Conservation (phyloP, 225 moss, liverwort and hornwort genomes). For the Polytrichum formosum region DNA sequence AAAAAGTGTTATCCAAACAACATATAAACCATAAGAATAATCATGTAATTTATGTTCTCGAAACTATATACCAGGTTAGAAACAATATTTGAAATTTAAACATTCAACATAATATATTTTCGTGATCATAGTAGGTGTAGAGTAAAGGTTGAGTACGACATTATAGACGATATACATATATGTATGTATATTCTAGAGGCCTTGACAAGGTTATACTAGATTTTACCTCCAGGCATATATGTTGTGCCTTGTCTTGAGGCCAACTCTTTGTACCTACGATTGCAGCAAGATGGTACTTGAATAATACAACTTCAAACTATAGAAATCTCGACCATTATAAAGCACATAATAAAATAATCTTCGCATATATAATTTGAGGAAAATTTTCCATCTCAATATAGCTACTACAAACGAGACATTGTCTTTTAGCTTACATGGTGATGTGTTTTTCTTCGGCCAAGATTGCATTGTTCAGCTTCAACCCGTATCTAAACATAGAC, state of each 20-base stretch:
- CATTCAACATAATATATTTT: no score
- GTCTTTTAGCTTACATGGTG: slow-evolving; percentile 60
- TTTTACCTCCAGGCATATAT: slow-evolving; percentile 84
- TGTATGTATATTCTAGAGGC: no score
- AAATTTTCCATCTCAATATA: not conserved
- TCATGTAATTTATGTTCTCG: no score
- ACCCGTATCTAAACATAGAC: slow-evolving; percentile 52
- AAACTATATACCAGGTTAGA: no score
- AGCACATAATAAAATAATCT: no score
- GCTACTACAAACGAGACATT: not conserved
- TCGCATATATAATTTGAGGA: no score
- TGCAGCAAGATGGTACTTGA: not conserved
- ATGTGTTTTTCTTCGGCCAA: slow-evolving; percentile 90
- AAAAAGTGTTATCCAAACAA: not conserved
- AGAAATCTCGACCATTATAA: no score
- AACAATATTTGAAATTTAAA: no score
- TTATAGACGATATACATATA: no score
- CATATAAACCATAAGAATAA: not conserved
- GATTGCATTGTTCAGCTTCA: slow-evolving; percentile 83
- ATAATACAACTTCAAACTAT: no score
- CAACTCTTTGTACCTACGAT: slow-evolving; percentile 80
- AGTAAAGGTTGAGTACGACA: no score
- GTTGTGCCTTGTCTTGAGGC: slow-evolving; percentile 54
- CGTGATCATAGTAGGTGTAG: no score
- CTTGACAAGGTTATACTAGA: not conserved